These are phyloP conservation scores for Porphyrellus cyaneotinctus DNA, from an alignment of 768 basidiomycete species.

Conservation along the genomic window DNA sequence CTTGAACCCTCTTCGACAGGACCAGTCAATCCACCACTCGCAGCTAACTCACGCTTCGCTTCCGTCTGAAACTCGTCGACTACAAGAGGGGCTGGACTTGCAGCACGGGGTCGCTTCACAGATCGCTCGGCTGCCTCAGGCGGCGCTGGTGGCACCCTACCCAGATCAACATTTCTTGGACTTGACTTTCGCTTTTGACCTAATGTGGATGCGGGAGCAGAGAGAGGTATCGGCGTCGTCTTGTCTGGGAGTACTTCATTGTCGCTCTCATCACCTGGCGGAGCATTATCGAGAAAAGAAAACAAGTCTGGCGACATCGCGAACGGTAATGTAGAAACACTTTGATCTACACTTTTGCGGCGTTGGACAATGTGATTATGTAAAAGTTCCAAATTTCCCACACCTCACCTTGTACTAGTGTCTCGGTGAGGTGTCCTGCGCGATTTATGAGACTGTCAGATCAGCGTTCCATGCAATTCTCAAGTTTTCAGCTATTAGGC, in stretches of 20 bases:
- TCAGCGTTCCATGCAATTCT: no score
- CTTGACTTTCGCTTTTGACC: slow-evolving; percentile 27
- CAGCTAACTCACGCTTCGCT: slow-evolving; percentile 86
- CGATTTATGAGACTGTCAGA: no score
- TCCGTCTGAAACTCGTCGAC: slow-evolving; percentile 95
- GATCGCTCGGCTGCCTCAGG: slow-evolving; percentile 32
- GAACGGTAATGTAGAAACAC: not conserved
- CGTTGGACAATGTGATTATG: no score
- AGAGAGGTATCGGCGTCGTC: not conserved
- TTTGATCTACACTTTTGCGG: no score
- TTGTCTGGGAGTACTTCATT: slow-evolving; percentile 13
- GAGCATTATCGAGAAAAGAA: slow-evolving; percentile 26
- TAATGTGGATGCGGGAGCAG: not conserved
- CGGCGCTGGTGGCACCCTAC: slow-evolving; percentile 5
- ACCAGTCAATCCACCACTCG: slow-evolving; percentile 82
- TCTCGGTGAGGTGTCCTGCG: no score
- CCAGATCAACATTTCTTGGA: slow-evolving; percentile 2
- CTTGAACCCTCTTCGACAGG: slow-evolving; percentile 62
- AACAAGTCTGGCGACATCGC: slow-evolving; percentile 30
- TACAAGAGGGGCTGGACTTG: slow-evolving; percentile 67
- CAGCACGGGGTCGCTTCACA: slow-evolving; percentile 57
- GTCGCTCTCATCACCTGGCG: slow-evolving; percentile 26
- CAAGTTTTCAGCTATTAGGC: no score
- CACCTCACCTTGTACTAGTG: no score
- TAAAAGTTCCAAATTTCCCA: no score